A percentile compares a stretch with the other conserved stretches of the same genome.
Evolutionary conservation across 306 rosid species (phyloP).

Genomic region (Heteromeles arbutifolia): DNA sequence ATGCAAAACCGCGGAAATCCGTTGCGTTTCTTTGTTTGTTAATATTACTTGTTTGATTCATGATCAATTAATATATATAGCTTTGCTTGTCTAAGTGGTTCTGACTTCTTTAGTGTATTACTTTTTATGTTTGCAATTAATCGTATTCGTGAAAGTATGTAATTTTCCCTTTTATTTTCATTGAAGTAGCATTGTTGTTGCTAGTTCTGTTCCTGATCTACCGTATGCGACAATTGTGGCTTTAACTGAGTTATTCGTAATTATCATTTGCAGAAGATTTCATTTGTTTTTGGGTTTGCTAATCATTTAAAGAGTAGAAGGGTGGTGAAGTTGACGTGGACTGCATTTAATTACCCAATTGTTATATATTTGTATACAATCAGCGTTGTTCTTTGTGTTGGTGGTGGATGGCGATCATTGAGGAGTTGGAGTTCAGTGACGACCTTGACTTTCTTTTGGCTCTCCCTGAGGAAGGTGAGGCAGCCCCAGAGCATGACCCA

Average conservation of each 20-base stretch:
- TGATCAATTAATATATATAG: background rate
- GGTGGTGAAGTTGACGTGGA: background rate
- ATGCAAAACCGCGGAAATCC: background rate
- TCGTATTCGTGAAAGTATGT: background rate
- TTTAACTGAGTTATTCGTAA: background rate
- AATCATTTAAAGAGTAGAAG: background rate
- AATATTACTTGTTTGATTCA: background rate
- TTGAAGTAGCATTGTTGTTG: conserved; percentile 1
- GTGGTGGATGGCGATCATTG: conserved; percentile 49
- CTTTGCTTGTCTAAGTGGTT: background rate
- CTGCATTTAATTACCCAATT: background rate
- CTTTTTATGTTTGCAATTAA: background rate
- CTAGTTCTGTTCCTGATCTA: conserved; percentile 16
- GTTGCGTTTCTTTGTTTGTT: background rate
- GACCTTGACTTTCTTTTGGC: conserved; percentile 53
- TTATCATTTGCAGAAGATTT: conserved; percentile 7
- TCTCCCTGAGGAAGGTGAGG: conserved; percentile 42
- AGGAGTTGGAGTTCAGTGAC: conserved; percentile 52
- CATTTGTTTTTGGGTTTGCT: background rate
- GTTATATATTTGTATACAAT: background rate
- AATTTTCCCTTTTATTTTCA: background rate
- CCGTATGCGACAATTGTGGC: background rate
- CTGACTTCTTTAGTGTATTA: background rate
- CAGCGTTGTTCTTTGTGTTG: background rate
- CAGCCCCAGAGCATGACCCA: conserved; percentile 33